Percentiles rank a stretch among this genome's conserved stretches.
Evolutionary conservation across 345 rosid genomes (phyloP).

Genomic region (Dipteronia sinensis): DNA sequence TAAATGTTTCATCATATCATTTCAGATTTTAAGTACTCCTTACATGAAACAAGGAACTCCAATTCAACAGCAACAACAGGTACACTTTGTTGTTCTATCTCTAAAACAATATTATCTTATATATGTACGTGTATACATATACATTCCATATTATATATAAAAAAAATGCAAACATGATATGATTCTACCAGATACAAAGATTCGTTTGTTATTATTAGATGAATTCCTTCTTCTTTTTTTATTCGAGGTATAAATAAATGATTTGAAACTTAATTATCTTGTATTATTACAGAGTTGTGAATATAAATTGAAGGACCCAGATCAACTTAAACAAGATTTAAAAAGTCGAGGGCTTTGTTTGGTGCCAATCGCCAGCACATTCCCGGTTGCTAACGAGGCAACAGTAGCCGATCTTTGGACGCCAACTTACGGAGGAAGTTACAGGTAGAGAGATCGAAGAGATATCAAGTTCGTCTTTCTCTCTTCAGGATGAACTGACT

Average conservation of each 20-base stretch:
- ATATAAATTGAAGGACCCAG: constrained; percentile 36
- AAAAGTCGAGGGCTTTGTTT: constrained; percentile 81
- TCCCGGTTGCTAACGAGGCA: constrained; percentile 64
- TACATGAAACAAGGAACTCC: constrained; percentile 63
- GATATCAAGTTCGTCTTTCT: neutral
- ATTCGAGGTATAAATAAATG: neutral
- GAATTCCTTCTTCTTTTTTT: neutral
- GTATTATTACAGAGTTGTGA: constrained; percentile 30
- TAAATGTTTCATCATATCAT: neutral
- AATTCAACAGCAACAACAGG: constrained; percentile 73
- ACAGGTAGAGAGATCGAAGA: constrained; percentile 36
- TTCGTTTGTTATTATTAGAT: neutral
- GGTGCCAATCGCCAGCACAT: constrained; percentile 74
- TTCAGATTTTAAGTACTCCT: constrained; percentile 61
- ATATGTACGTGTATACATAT: neutral
- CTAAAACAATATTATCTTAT: neutral
- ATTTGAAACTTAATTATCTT: neutral
- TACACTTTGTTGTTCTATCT: constrained; percentile 16
- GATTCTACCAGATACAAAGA: no score
- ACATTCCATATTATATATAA: no score
- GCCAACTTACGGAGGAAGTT: constrained; percentile 78
- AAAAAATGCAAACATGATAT: no score
- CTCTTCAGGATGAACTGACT: no score
- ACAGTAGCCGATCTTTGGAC: constrained; percentile 63
- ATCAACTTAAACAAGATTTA: constrained; percentile 54